Evolutionary conservation across 768 basidiomycete species (phyloP), one percentile per base, ranked within the genome.

Genomic region (Amanita brunnescens): DNA sequence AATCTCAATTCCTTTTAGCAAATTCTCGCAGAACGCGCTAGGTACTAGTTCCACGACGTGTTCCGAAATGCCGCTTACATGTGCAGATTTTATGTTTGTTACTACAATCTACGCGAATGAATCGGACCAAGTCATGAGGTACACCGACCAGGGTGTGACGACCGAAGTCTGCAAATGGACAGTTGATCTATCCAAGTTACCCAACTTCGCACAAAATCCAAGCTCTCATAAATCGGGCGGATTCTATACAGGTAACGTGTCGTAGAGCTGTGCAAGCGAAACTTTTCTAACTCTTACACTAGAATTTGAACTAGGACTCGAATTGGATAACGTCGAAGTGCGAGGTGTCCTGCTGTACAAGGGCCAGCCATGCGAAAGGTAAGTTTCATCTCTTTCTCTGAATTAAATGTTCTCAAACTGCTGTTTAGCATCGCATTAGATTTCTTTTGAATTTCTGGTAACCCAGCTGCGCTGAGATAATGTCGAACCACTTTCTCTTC

Each of bases 241-340:
- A 9, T 91, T 91, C 67, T 92, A 87, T 61, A 88, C 87, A 47
- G 88, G 86, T 85, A 57, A 53, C 76, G 61, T 26, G 29, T 38
- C 12, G 6, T 42, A n/a, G 3, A 29, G 5, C 26, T 29, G 3
- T 10, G 3, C 20, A 21, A 21, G 14, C 14, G 41, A 7, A 23
- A 23, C 30, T 44, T 24, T 18, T 45, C 2, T 5, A 46, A 42
- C 39, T 16, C 47, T 40, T 39, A 29, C 41, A 3, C 6, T 38
- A 88, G 87, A 91, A 62, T 91, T 91, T 56, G 88, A 91, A 63
- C 77, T 91, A 2, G 89, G 83, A 6, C 67, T 91, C 53, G 89
- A 89, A 66, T 68, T 91, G 59, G 88, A 91, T 62, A 88, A 87
- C 56, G 87, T 83, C 50, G 89, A 91, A 69, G 87, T 91, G 59